Percentiles rank a stretch among this genome's conserved stretches.
Conservation (phyloP, 257 asterid genomes). For the Salvia splendens region DNA sequence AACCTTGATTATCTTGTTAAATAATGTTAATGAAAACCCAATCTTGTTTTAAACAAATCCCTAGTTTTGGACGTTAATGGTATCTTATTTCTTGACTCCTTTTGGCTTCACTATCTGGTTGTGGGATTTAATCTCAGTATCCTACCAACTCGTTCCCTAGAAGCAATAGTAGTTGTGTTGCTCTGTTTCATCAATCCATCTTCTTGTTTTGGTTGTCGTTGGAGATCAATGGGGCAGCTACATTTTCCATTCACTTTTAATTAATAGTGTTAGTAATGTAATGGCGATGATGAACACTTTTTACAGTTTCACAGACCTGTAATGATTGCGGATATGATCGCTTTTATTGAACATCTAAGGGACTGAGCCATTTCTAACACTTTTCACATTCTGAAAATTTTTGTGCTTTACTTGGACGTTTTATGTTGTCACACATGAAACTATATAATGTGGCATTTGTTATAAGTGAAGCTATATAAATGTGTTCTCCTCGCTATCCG, state of each 20-base stretch:
- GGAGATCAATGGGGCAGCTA: slow-evolving; percentile 49
- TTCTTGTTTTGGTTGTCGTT: background rate
- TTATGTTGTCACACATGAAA: background rate
- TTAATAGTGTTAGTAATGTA: background rate
- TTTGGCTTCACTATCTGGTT: slow-evolving; percentile 70
- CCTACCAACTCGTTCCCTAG: slow-evolving; percentile 76
- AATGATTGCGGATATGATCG: slow-evolving; percentile 70
- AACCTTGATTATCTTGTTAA: too few species aligned
- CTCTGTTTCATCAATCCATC: slow-evolving; percentile 28
- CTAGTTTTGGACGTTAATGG: too few species aligned
- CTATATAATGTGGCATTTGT: slow-evolving; percentile 2
- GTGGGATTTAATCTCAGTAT: slow-evolving; percentile 39
- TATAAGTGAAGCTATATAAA: slow-evolving; percentile 26
- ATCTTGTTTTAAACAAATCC: too few species aligned
- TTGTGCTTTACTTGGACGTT: slow-evolving; percentile 11
- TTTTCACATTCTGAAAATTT: background rate
- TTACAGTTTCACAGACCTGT: slow-evolving; percentile 55
- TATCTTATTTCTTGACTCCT: background rate
- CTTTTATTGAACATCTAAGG: slow-evolving; percentile 70
- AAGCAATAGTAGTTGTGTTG: slow-evolving; percentile 55
- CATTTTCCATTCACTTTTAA: background rate
- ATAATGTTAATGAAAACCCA: too few species aligned
- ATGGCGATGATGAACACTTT: slow-evolving; percentile 47
- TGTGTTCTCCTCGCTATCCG: slow-evolving; percentile 46
- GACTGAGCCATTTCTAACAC: slow-evolving; percentile 51